A percentile compares a stretch with the other conserved stretches of the same genome.
Evolutionary conservation across 805 yeast species (phyloP).

Genomic region (Peterozyma toletana): DNA sequence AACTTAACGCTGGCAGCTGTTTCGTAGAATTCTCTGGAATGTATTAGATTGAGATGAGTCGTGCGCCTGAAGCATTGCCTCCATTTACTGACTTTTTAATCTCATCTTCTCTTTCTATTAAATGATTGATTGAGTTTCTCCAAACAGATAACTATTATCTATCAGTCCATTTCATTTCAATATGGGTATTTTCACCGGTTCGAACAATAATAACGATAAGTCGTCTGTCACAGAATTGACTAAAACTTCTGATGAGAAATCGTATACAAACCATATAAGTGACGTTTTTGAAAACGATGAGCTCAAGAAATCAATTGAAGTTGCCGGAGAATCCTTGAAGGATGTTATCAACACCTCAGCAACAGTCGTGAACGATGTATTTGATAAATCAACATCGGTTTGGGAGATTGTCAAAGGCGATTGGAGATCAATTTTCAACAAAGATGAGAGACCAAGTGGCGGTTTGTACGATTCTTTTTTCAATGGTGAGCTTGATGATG

Average conservation of each 20-base stretch:
- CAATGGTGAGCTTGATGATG: conserved; percentile 1
- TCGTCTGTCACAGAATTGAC: too few species aligned
- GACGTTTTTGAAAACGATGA: background rate
- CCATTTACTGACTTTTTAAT: too few species aligned
- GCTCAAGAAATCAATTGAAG: background rate
- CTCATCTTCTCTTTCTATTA: background rate
- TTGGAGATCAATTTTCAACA: conserved; percentile 1
- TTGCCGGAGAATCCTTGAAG: background rate
- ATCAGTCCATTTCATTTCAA: background rate
- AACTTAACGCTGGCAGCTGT: too few species aligned
- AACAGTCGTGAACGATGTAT: background rate
- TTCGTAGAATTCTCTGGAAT: too few species aligned
- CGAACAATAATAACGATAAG: too few species aligned
- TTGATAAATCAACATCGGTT: background rate
- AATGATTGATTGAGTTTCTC: background rate
- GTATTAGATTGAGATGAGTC: too few species aligned
- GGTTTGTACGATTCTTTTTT: too few species aligned
- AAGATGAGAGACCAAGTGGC: background rate
- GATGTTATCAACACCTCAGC: conserved; percentile 2
- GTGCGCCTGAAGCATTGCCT: too few species aligned
- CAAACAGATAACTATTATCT: background rate
- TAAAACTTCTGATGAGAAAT: background rate
- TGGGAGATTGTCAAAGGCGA: background rate
- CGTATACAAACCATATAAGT: background rate
- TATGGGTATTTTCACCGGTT: conserved; percentile 5